Evolutionary conservation across 208 protist genomes (phyloP).

Genomic region (Crithidia bombi): DNA sequence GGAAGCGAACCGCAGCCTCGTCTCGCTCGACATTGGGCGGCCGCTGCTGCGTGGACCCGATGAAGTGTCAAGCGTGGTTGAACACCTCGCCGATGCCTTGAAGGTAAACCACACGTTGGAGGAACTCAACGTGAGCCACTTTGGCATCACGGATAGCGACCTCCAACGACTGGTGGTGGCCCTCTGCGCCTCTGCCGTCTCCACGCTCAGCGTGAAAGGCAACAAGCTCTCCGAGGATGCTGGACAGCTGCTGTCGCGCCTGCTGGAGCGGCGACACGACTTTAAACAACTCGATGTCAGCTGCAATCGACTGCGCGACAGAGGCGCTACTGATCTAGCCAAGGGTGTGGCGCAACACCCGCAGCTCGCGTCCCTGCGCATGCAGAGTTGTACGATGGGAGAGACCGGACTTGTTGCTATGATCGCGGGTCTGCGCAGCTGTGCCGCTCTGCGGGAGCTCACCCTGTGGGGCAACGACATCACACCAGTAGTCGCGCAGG

Average conservation of each 20-base stretch:
- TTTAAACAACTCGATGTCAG: slow-evolving; percentile 64
- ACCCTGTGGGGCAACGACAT: slow-evolving; percentile 82
- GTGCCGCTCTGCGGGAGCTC: slow-evolving; percentile 43
- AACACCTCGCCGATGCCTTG: slow-evolving; percentile 62
- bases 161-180: slow-evolving; percentile 53
- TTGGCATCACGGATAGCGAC: slow-evolving; percentile 55
- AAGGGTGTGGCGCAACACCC: slow-evolving; percentile 46
- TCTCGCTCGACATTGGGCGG: slow-evolving; percentile 64
- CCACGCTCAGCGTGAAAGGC: slow-evolving; percentile 48
- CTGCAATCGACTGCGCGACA: slow-evolving; percentile 67
- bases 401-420: slow-evolving; percentile 55
- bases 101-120: slow-evolving; percentile 50
- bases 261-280: slow-evolving; percentile 64
- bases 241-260: slow-evolving; percentile 48
- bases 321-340: slow-evolving; percentile 53
- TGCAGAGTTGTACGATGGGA: slow-evolving; percentile 67
- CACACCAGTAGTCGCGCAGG: slow-evolving; percentile 37
- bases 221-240: slow-evolving; percentile 78
- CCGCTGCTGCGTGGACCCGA: slow-evolving; percentile 62
- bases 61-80: slow-evolving; percentile 70
- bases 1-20: slow-evolving; percentile 46
- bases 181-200: slow-evolving; percentile 50
- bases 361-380: slow-evolving; percentile 36
- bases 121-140: slow-evolving; percentile 56
- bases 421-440: slow-evolving; percentile 37